Percentiles rank a stretch among this genome's conserved stretches.
Conservation (phyloP, 2,329 filamentous ascomycete species). For the Annulohypoxylon truncatum region DNA sequence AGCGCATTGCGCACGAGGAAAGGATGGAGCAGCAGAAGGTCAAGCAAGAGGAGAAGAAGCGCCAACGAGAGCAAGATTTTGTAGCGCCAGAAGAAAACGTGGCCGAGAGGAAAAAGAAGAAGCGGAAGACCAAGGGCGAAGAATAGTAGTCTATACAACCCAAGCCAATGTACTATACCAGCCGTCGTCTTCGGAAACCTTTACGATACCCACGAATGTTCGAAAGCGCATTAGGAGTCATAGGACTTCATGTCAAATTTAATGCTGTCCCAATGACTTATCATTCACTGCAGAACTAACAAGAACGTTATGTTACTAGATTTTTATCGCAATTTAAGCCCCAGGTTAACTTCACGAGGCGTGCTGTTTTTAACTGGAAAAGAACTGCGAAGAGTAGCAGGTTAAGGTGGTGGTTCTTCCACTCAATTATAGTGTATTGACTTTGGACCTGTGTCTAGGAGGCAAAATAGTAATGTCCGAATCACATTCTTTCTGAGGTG, state of each 20-base stretch:
- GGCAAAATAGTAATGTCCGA: not conserved
- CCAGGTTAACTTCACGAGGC: not conserved
- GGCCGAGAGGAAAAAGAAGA: conserved; percentile 70
- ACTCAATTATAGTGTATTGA: not conserved
- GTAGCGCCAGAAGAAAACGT: conserved; percentile 82
- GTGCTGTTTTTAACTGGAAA: not conserved
- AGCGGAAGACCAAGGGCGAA: conserved; percentile 67
- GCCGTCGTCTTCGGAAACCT: conserved; percentile 19
- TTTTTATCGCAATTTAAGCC: not conserved
- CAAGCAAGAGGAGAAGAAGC: conserved; percentile 89
- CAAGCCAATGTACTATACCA: conserved; percentile 10
- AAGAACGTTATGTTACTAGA: no score
- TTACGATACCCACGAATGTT: conserved; percentile 39
- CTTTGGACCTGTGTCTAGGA: not conserved
- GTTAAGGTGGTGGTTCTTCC: not conserved
- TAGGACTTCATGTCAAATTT: not conserved
- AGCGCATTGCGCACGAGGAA: conserved; percentile 81
- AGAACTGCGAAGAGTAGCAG: no score
- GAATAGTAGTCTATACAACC: conserved; percentile 18
- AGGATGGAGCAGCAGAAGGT: conserved; percentile 85
- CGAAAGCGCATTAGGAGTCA: conserved; percentile 10
- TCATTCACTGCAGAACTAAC: not conserved
- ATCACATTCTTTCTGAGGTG: conserved; percentile 11
- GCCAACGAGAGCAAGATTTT: conserved; percentile 86
- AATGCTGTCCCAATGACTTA: not conserved